phyloP scores from a whole-genome alignment of 2,329 filamentous ascomycete genomes.

The Calonectria multiphialidica region DNA sequence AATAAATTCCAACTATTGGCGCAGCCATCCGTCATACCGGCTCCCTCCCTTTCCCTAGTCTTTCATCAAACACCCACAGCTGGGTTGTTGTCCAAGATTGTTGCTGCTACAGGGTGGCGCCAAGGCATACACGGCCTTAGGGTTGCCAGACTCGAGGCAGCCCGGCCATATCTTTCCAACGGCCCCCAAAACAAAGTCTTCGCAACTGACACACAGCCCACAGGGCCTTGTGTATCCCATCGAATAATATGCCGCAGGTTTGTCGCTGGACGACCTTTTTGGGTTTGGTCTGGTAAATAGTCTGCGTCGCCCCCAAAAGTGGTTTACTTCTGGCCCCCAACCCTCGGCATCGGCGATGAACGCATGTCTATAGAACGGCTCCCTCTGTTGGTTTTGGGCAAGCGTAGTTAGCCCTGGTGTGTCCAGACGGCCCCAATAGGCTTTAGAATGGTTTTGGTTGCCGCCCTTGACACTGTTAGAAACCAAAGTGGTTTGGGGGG shows the following conservation, averaged over 20 bases:
- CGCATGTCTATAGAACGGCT: background rate
- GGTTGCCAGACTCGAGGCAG: background rate
- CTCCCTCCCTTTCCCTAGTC: background rate
- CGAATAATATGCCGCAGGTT: slow-evolving; percentile 5
- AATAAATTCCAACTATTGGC: background rate
- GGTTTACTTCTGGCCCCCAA: slow-evolving; percentile 11
- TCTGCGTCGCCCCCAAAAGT: slow-evolving; percentile 3
- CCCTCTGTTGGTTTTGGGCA: background rate
- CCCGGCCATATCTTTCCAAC: background rate
- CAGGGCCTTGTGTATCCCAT: background rate
- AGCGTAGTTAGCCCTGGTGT: background rate
- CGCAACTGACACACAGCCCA: background rate
- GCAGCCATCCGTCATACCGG: background rate
- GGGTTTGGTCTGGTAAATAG: background rate
- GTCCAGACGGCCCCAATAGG: background rate
- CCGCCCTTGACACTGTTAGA: background rate
- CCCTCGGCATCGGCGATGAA: background rate
- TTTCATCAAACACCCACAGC: background rate
- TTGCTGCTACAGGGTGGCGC: background rate
- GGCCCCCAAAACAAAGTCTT: slow-evolving; percentile 2
- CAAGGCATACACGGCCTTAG: slow-evolving; percentile 7
- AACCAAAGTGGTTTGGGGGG: background rate
- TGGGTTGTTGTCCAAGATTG: too few species aligned
- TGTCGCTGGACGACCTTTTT: background rate
- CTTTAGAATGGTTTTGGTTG: background rate